phyloP scores from a whole-genome alignment of 345 rosid species.

The Citrus glauca region DNA sequence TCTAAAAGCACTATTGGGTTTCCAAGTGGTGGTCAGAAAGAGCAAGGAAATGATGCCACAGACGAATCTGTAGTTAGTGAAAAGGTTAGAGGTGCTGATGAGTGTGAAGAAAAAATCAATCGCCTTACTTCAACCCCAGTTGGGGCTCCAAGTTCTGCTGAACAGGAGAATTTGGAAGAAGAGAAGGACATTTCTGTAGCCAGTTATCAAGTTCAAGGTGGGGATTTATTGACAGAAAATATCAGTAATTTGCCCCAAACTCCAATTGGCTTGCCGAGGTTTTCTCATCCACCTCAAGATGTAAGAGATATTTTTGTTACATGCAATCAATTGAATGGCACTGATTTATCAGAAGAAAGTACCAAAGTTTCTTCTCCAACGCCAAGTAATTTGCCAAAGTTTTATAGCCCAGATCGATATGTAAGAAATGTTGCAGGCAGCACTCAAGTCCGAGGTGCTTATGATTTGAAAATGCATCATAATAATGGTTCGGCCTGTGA shows the following conservation, averaged over 20 bases:
- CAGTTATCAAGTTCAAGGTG: constrained; percentile 28
- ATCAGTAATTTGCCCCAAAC: constrained; percentile 13
- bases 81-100: constrained; percentile 29
- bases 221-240: constrained; percentile 16
- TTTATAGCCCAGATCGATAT: constrained; percentile 20
- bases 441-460: constrained; percentile 29
- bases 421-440: constrained; percentile 26
- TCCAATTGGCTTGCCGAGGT: constrained; percentile 18
- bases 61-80: constrained; percentile 17
- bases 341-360: constrained; percentile 17
- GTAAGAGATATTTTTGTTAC: constrained; percentile 32
- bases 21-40: constrained; percentile 29
- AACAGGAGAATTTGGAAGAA: constrained; percentile 32
- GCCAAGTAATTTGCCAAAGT: constrained; percentile 20
- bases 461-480: constrained; percentile 31
- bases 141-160: constrained; percentile 21
- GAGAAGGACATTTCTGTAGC: constrained; percentile 34
- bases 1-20: constrained; percentile 11
- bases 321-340: constrained; percentile 27
- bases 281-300: constrained; percentile 20
- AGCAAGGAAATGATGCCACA: constrained; percentile 19
- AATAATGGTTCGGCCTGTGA: constrained; percentile 34
- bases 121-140: constrained; percentile 11
- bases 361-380: constrained; percentile 12
- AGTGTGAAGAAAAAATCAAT: constrained; percentile 19